Evolutionary conservation across 805 yeast genomes (phyloP).

Genomic region (Sporopachydermia lactativora): DNA sequence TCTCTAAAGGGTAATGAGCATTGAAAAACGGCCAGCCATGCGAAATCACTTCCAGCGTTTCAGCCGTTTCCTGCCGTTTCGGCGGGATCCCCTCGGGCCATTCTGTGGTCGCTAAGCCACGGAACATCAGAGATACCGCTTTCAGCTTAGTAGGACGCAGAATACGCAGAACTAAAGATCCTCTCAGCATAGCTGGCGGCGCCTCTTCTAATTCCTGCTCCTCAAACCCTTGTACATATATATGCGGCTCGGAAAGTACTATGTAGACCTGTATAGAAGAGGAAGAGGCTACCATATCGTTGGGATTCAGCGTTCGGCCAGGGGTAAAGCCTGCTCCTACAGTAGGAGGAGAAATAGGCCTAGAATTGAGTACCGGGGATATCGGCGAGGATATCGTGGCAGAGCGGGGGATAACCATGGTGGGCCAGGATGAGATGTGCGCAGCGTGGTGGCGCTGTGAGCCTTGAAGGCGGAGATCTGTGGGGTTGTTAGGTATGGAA

Average conservation of each 20-base stretch:
- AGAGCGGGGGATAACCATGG: no score
- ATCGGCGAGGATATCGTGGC: no score
- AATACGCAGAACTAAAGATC: constrained; percentile 57
- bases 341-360: neutral
- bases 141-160: constrained; percentile 62
- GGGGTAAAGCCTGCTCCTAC: neutral
- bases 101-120: constrained; percentile 66
- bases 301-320: neutral
- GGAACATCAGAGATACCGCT: constrained; percentile 42
- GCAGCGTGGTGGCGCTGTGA: no score
- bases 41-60: constrained; percentile 47
- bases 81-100: constrained; percentile 99
- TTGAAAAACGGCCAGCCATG: constrained; percentile 89
- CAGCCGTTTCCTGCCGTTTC: constrained; percentile 50
- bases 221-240: constrained; percentile 75
- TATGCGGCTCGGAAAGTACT: constrained; percentile 63
- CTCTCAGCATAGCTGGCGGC: constrained; percentile 73
- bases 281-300: neutral
- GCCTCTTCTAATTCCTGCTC: constrained; percentile 44
- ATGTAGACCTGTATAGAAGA: constrained; percentile 30
- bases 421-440: no score
- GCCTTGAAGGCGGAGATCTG: no score
- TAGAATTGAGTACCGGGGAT: neutral
- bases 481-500: no score
- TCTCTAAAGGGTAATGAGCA: constrained; percentile 23